Evolutionary conservation across 768 basidiomycete species (phyloP).

Genomic region (Clitopilus hobsonii): DNA sequence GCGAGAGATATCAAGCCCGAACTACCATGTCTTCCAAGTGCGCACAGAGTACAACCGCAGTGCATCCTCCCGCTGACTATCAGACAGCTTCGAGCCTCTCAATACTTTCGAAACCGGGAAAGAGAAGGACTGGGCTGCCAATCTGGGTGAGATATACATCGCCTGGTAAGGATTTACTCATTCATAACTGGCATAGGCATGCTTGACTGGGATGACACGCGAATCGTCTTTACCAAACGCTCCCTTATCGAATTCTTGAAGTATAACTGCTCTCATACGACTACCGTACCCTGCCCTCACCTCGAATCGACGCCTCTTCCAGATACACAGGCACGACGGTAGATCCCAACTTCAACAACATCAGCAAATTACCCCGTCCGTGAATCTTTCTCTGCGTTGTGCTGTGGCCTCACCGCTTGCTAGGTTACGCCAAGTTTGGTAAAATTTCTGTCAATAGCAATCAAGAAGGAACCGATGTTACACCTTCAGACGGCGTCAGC

Average conservation of each 20-base stretch:
- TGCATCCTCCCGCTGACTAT: neutral
- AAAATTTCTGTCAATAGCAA: constrained; percentile 30
- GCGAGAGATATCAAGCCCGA: neutral
- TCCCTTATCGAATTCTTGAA: constrained; percentile 73
- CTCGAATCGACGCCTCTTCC: constrained; percentile 7
- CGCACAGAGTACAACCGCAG: constrained; percentile 9
- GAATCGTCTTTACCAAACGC: constrained; percentile 77
- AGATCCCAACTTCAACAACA: constrained; percentile 70
- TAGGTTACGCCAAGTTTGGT: constrained; percentile 73
- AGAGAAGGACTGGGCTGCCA: constrained; percentile 69
- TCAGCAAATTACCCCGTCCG: constrained; percentile 72
- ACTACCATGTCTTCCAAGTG: constrained; percentile 38
- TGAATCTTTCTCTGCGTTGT: constrained; percentile 1
- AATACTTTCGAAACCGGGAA: constrained; percentile 54
- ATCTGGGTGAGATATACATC: constrained; percentile 42
- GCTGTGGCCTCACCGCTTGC: neutral
- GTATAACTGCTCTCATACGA: constrained; percentile 30
- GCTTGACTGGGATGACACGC: constrained; percentile 77
- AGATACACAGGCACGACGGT: constrained; percentile 75
- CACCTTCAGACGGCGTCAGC: constrained; percentile 3
- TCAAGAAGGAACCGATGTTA: constrained; percentile 9
- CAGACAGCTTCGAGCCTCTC: constrained; percentile 52
- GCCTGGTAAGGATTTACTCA: neutral
- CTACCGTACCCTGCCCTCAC: neutral
- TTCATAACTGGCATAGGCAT: constrained; percentile 44